Evolutionary conservation across 192 early-diverging fungal species (phyloP).

Genomic region (Coemansia sp.): DNA sequence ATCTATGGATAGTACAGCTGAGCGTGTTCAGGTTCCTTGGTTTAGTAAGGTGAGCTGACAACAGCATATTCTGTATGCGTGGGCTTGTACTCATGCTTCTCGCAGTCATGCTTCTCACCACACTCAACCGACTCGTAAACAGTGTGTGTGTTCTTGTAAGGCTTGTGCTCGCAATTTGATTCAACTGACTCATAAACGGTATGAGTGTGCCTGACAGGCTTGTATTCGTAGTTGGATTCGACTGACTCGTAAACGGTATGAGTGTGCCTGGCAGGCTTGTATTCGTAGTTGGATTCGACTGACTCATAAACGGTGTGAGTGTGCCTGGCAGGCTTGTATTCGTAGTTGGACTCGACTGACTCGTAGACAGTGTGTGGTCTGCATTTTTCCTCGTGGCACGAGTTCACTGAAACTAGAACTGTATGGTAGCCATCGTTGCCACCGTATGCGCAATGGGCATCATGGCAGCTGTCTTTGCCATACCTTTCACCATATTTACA

Average conservation of each 20-base stretch:
- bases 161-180: background rate
- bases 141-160: conserved; percentile 16
- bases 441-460: conserved; percentile 26
- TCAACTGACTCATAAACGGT: conserved; percentile 23
- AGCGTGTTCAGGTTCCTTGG: no score
- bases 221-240: conserved; percentile 6
- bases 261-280: background rate
- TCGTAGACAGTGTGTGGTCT: conserved; percentile 5
- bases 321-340: no score
- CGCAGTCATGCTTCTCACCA: conserved; percentile 1
- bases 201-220: no score
- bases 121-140: conserved; percentile 30
- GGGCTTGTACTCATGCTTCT: background rate
- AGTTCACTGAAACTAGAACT: conserved; percentile 26
- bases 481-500: conserved; percentile 19
- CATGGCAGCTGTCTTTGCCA: conserved; percentile 27
- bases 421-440: conserved; percentile 32
- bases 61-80: background rate
- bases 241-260: conserved; percentile 23
- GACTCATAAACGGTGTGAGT: conserved; percentile 26
- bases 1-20: background rate
- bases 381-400: conserved; percentile 3
- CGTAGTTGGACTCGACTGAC: conserved; percentile 12
- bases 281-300: conserved; percentile 7
- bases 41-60: background rate